These are phyloP conservation scores for Malus domestica DNA, from an alignment of 306 rosid species.

Conservation along the genomic window DNA sequence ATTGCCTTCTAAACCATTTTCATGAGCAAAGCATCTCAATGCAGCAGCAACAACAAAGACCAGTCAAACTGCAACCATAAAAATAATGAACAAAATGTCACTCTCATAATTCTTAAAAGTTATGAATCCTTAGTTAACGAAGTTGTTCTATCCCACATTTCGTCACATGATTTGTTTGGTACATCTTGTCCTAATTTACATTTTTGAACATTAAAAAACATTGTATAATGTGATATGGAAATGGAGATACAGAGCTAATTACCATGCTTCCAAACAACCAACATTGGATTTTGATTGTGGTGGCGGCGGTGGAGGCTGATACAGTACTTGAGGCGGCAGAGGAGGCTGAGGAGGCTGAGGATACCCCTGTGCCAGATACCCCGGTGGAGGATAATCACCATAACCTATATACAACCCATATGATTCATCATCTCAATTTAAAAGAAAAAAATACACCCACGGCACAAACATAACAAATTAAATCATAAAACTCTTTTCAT, in stretches of 20 bases:
- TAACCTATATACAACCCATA: not conserved
- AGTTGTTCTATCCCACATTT: not conserved
- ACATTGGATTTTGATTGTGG: not conserved
- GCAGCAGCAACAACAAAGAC: conserved; percentile 5
- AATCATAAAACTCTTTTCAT: not conserved
- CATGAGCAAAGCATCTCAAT: not conserved
- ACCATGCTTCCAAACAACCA: conserved; percentile 6
- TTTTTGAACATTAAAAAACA: not conserved
- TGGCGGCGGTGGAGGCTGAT: not conserved
- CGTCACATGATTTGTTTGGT: not conserved
- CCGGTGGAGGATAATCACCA: not conserved
- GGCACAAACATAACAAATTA: not conserved
- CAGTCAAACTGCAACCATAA: not conserved
- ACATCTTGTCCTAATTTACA: too few relatives aligned
- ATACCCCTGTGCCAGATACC: not conserved
- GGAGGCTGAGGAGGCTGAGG: not conserved
- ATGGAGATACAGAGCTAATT: not conserved
- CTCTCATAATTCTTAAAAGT: not conserved
- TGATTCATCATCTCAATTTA: too few relatives aligned
- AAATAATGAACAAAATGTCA: not conserved
- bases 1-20: not conserved
- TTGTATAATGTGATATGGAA: not conserved
- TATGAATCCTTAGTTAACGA: not conserved
- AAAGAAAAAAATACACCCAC: not conserved
- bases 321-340: not conserved